These are phyloP conservation scores for Umbelopsis vinacea DNA, from an alignment of 192 early-diverging fungal species.

Conservation along the genomic window DNA sequence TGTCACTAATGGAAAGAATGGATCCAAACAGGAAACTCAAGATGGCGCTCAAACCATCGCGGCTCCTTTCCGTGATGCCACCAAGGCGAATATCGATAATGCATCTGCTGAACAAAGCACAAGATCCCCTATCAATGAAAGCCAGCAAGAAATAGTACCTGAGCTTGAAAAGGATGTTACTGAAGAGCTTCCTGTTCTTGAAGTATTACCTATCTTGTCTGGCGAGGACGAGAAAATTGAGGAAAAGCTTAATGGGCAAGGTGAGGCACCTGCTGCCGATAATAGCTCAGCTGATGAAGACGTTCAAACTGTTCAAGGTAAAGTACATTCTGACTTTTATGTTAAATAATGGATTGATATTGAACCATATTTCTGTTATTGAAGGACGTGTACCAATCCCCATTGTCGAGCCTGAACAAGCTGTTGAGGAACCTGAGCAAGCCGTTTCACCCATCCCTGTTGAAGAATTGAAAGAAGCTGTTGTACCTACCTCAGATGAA, in stretches of 20 bases:
- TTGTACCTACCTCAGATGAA: neutral
- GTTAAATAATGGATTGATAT: too few relatives aligned
- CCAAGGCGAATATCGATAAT: neutral
- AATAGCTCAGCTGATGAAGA: too few relatives aligned
- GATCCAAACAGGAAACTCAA: neutral
- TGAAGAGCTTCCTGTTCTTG: neutral
- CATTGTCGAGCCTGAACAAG: too few relatives aligned
- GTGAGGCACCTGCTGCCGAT: too few relatives aligned
- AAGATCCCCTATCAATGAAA: neutral
- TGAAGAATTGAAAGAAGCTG: neutral
- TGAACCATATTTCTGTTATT: too few relatives aligned
- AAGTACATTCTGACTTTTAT: too few relatives aligned
- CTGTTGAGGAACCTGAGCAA: neutral
- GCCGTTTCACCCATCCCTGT: neutral
- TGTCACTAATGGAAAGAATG: neutral
- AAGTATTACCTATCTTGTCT: neutral
- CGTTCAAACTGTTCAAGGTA: too few relatives aligned
- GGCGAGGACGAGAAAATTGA: too few relatives aligned
- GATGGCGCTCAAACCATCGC: slow-evolving; percentile 3
- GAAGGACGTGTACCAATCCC: too few relatives aligned
- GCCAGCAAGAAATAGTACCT: neutral
- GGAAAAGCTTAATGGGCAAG: too few relatives aligned
- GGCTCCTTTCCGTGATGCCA: slow-evolving; percentile 11
- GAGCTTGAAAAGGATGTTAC: neutral
- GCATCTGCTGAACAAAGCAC: neutral